phyloP scores from a whole-genome alignment of 768 basidiomycete species.

The Naganishia randhawae region DNA sequence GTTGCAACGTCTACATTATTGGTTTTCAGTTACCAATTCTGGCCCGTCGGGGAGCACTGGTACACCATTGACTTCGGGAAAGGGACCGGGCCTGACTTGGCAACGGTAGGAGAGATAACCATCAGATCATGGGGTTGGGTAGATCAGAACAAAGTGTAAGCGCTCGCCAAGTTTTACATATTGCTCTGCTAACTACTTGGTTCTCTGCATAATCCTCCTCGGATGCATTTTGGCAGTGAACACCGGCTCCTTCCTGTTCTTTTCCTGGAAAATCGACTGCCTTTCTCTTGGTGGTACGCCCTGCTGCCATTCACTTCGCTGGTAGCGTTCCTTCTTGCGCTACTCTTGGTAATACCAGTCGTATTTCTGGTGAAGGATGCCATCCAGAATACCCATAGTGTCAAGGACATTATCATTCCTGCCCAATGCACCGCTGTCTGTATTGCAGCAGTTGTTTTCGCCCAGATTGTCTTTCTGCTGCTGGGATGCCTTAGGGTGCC shows the following conservation, averaged over 20 bases:
- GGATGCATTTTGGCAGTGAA: background rate
- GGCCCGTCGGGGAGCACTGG: background rate
- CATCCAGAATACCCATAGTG: background rate
- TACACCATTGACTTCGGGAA: background rate
- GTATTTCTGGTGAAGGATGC: background rate
- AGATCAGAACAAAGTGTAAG: background rate
- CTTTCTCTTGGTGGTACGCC: background rate
- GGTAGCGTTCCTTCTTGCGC: background rate
- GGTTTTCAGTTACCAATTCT: background rate
- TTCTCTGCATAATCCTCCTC: background rate
- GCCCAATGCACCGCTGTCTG: slow-evolving; percentile 2
- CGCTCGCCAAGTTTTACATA: background rate
- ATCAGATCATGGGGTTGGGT: slow-evolving; percentile 1
- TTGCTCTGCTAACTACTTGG: background rate
- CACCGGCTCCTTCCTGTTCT: background rate
- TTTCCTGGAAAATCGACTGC: background rate
- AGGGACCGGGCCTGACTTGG: background rate
- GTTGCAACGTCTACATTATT: background rate
- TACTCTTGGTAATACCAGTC: background rate
- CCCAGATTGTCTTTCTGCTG: background rate
- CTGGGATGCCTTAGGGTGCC: background rate
- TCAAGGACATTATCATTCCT: background rate
- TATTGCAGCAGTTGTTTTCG: background rate
- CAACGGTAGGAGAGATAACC: background rate
- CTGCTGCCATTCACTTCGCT: background rate